Evolutionary conservation across 305 asterid species (phyloP), one percentile per base, ranked within the genome.

Genomic region (Coffea humblotiana): DNA sequence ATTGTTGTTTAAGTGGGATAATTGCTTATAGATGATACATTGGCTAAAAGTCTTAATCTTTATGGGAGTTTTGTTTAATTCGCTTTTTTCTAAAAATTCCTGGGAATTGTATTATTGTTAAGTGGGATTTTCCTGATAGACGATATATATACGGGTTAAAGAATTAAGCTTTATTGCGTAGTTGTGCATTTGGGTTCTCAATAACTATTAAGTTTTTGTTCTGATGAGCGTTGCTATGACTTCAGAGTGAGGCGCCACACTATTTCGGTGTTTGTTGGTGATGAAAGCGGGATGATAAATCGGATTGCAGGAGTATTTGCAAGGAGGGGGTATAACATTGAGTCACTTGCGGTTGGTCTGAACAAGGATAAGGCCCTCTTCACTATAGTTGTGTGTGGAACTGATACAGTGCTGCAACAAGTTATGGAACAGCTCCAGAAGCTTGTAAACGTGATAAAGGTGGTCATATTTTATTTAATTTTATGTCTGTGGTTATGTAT

Each of bases 241-340:
- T 90, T 71, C 90, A 92, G 99, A 91, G 90, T 86, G 71, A 90
- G 89, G 82, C 90, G 97, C 51, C 99, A 94, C 84, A 88, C 97
- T 4, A 85, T 95, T 77, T 93, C 97, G 14, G 97, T 95, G 64
- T 95, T 92, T 90, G 99, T 95, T 74, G 99, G 99, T 72, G 99
- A 95, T 85, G 99, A 95, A 88, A 95, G 98, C 81, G 99, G 99
- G 78, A 95, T 95, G 98, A 95, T 95, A 78, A 95, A 95, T 74
- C 93, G 99, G 71, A 94, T 95, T 72, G 99, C 99, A 45, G 98
- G 97, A 75, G 99, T 94, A 78, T 96, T 94, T 85, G 99, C 99
- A 45, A 84, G 99, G 88, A 90, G 99, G 88, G 98, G 99, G 69
- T 94, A 94, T 83, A 96, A 96, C 82, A 96, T 96, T 71, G 99